Evolutionary conservation across 2,329 filamentous ascomycete species (phyloP), one percentile per base, ranked within the genome.

Genomic region (Fusarium compactum): DNA sequence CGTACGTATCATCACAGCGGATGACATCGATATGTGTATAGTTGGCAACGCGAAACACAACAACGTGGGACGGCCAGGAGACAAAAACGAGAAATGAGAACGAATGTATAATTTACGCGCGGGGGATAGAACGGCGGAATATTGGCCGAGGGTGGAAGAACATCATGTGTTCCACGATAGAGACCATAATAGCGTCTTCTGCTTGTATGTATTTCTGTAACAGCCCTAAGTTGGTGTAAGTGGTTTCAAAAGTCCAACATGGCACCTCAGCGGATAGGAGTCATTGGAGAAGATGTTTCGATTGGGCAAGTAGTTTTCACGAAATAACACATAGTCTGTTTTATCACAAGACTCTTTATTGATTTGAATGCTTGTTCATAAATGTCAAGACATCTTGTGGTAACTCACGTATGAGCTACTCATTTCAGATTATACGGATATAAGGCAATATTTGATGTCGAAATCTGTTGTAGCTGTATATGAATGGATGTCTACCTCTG

Each of bases 241-340:
- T 56, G 50, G 65, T 58, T 67, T 61, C 53, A 41, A 59, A 62
- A 67, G 58, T 58, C 54, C 69, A 50, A 52, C 29, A 65, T 56
- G 44, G 56, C 59, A 58, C 67, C 67, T 61, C 32, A 64, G 74
- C 69, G 66, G 68, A 65, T 67, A 74, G 75, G 46, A 63, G 67
- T 62, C 48, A 58, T 55, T 46, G 54, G 51, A 67, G 38, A 55
- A 64, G 60, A 62, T 54, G 58, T 63, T 50, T 20, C 8, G 20
- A 44, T 22, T 40, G 65, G 32, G 43, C 18, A 40, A 54, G 62
- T 66, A 58, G 57, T 60, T 64, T 66, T 59, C 22, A 59, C 60
- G 58, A 59, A 58, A 70, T 44, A 51, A 48, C 15, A 54, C 46
- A 22, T 48, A 57, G n/a, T 48, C 52, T 63, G 32, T 47, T 46